phyloP scores from a whole-genome alignment of 345 rosid genomes.

The Mercurialis annua region DNA sequence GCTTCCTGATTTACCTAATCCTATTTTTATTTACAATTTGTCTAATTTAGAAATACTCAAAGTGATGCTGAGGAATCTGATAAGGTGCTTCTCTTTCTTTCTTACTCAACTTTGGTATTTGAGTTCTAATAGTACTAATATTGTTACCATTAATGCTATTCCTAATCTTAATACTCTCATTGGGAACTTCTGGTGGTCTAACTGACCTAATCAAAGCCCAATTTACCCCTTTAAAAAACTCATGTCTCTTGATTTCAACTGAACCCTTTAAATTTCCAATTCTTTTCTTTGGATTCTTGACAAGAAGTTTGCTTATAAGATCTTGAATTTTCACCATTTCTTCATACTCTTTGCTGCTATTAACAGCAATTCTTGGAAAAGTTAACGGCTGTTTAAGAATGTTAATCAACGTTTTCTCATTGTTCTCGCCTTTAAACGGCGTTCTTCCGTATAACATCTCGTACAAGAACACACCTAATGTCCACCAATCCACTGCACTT shows the following conservation, averaged over 20 bases:
- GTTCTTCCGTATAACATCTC: conserved; percentile 87
- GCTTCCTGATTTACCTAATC: conserved; percentile 17
- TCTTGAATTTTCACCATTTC: conserved; percentile 69
- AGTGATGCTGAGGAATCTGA: conserved; percentile 60
- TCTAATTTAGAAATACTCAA: conserved; percentile 66
- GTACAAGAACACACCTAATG: conserved; percentile 75
- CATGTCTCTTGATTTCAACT: conserved; percentile 77
- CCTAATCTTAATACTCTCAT: conserved; percentile 31
- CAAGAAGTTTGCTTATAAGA: conserved; percentile 60
- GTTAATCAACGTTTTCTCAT: conserved; percentile 76
- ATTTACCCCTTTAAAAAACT: conserved; percentile 74
- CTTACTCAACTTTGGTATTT: conserved; percentile 60
- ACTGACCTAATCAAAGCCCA: conserved; percentile 88
- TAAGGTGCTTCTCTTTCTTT: conserved; percentile 72
- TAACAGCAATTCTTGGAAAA: conserved; percentile 62
- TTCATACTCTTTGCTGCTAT: conserved; percentile 50
- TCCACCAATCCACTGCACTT: conserved; percentile 98
- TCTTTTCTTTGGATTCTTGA: conserved; percentile 84
- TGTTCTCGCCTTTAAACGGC: conserved; percentile 90
- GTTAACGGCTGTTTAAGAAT: conserved; percentile 71
- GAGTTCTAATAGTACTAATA: conserved; percentile 21
- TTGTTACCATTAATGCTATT: not conserved
- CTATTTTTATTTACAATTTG: conserved; percentile 19
- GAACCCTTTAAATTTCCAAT: conserved; percentile 76
- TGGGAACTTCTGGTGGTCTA: conserved; percentile 77